Percentiles rank a stretch among this genome's conserved stretches.
Conservation (phyloP, 805 yeast genomes). For the Grigorovia transvaalensis region DNA sequence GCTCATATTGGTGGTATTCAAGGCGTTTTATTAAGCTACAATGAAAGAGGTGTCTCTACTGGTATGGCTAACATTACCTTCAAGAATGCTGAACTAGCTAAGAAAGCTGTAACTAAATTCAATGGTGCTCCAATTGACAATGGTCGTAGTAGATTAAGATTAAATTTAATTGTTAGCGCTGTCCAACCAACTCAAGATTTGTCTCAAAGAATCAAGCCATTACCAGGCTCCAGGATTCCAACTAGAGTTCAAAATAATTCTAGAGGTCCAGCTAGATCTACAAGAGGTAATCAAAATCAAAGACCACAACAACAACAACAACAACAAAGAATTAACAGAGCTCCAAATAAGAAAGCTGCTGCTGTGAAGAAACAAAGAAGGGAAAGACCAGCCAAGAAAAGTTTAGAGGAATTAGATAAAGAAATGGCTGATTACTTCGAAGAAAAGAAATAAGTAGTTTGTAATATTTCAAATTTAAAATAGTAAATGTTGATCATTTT, state of each 20-base stretch:
- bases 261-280: constrained; percentile 12
- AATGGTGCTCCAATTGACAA: constrained; percentile 91
- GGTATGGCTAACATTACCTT: constrained; percentile 88
- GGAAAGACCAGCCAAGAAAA: constrained; percentile 49
- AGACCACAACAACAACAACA: constrained; percentile 6
- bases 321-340: constrained; percentile 12
- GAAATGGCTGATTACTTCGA: constrained; percentile 96
- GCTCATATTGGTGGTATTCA: constrained; percentile 79
- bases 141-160: constrained; percentile 64
- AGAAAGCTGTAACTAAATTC: constrained; percentile 69
- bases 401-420: constrained; percentile 89
- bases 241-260: neutral
- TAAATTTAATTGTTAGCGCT: constrained; percentile 82
- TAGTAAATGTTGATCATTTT: neutral
- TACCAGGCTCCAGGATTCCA: constrained; percentile 11
- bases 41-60: constrained; percentile 78
- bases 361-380: constrained; percentile 29
- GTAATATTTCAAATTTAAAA: neutral
- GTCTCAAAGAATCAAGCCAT: constrained; percentile 58
- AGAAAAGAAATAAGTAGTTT: constrained; percentile 19
- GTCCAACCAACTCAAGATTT: constrained; percentile 50
- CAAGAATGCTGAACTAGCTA: constrained; percentile 57
- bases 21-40: constrained; percentile 63
- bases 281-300: constrained; percentile 14
- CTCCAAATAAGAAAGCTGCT: constrained; percentile 28